These are phyloP conservation scores for Cadophora gregata DNA, from an alignment of 2,329 filamentous ascomycete genomes.

Conservation along the genomic window DNA sequence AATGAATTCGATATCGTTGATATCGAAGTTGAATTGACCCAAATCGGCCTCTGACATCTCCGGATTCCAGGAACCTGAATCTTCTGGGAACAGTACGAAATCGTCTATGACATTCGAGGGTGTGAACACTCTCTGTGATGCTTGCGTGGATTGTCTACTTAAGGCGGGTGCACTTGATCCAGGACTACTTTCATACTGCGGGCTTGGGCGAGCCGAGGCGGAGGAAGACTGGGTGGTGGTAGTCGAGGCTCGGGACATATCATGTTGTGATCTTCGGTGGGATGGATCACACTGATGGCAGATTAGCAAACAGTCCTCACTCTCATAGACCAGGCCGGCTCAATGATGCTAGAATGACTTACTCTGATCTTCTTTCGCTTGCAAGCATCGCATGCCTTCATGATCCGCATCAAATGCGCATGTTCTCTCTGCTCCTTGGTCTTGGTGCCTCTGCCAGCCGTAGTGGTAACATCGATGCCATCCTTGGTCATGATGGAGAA, in stretches of 20 bases:
- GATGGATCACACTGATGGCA: constrained; percentile 41
- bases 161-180: constrained; percentile 28
- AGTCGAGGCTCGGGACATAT: constrained; percentile 37
- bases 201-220: constrained; percentile 12
- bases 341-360: constrained; percentile 21
- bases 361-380: constrained; percentile 65
- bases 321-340: too few relatives aligned
- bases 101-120: constrained; percentile 39
- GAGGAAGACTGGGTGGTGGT: constrained; percentile 32
- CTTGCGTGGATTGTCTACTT: constrained; percentile 21
- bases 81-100: constrained; percentile 42
- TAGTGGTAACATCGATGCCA: constrained; percentile 66
- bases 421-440: constrained; percentile 72
- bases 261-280: constrained; percentile 36
- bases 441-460: constrained; percentile 66
- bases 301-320: constrained; percentile 22
- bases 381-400: constrained; percentile 70
- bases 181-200: constrained; percentile 16
- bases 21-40: constrained; percentile 39
- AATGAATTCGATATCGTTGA: constrained; percentile 27
- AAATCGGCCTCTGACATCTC: constrained; percentile 34
- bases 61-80: constrained; percentile 35
- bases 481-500: constrained; percentile 72
- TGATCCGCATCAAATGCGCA: constrained; percentile 69
- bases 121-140: constrained; percentile 32